Percentiles rank a stretch among this genome's conserved stretches.
These are phyloP conservation scores for Plasmodium adleri DNA, from an alignment of 169 alveolate species.

Conservation along the genomic window DNA sequence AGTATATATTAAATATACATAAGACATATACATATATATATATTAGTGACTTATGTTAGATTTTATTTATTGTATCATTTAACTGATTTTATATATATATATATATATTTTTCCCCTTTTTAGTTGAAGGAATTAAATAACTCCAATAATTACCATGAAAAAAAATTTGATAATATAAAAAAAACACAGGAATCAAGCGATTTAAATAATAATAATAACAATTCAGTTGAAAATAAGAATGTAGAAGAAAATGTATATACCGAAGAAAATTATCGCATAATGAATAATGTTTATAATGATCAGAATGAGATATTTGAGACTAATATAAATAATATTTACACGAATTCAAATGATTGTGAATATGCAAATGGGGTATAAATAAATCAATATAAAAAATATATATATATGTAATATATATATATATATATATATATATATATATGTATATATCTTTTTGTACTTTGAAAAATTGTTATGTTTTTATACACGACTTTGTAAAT, in stretches of 20 bases:
- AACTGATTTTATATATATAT: too few relatives aligned
- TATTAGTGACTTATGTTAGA: background rate
- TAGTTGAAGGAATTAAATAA: constrained; percentile 57
- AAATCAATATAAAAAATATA: background rate
- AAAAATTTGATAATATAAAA: constrained; percentile 14
- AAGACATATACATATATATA: too few relatives aligned
- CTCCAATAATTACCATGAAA: constrained; percentile 33
- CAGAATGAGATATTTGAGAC: constrained; percentile 29
- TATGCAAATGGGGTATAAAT: constrained; percentile 20
- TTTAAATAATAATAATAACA: constrained; percentile 14
- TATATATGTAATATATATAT: constrained; percentile 1
- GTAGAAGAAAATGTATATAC: constrained; percentile 3
- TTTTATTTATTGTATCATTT: too few relatives aligned
- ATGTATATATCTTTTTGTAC: too few relatives aligned
- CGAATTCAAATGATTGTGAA: constrained; percentile 27
- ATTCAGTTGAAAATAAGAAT: constrained; percentile 11
- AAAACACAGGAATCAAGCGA: constrained; percentile 10
- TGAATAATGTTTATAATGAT: constrained; percentile 26
- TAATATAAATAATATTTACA: constrained; percentile 17
- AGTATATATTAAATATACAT: constrained; percentile 46
- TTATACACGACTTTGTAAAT: too few relatives aligned
- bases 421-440: constrained; percentile 1
- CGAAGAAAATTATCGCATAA: constrained; percentile 11
- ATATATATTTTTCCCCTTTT: too few relatives aligned
- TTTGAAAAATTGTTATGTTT: too few relatives aligned